Conservation (phyloP, 352 stramenopile species). For the Phytophthora citricola region DNA sequence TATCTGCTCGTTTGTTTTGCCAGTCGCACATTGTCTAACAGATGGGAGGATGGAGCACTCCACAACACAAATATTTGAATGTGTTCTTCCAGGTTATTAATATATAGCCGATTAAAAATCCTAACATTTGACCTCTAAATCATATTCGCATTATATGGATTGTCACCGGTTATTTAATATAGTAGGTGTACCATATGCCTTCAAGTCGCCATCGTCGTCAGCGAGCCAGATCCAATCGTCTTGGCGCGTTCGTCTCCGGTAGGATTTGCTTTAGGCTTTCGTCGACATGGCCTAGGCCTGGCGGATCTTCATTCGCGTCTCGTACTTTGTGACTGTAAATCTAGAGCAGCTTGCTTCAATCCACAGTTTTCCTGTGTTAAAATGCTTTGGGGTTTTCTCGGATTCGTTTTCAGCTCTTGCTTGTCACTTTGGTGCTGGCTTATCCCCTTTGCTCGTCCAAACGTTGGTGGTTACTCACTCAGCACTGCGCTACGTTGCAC, state of each 20-base stretch:
- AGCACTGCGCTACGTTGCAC: constrained; percentile 18
- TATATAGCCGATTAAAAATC: too few relatives aligned
- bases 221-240: constrained; percentile 9
- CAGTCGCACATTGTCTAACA: constrained; percentile 14
- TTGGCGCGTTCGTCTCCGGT: constrained; percentile 8
- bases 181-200: constrained; percentile 4
- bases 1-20: constrained; percentile 15
- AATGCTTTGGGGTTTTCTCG: background rate
- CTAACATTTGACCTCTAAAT: background rate
- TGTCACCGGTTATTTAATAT: background rate
- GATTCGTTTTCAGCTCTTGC: background rate
- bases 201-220: constrained; percentile 34
- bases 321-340: constrained; percentile 1
- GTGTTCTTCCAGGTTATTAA: background rate
- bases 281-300: constrained; percentile 2
- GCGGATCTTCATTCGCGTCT: background rate
- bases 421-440: constrained; percentile 1
- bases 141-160: background rate
- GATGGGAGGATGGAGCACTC: background rate
- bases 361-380: background rate
- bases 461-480: constrained; percentile 19
- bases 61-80: background rate
- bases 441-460: constrained; percentile 11
- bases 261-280: constrained; percentile 21
- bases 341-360: background rate